phyloP scores from a whole-genome alignment of 768 basidiomycete species.

The Tephrocybe sp. region DNA sequence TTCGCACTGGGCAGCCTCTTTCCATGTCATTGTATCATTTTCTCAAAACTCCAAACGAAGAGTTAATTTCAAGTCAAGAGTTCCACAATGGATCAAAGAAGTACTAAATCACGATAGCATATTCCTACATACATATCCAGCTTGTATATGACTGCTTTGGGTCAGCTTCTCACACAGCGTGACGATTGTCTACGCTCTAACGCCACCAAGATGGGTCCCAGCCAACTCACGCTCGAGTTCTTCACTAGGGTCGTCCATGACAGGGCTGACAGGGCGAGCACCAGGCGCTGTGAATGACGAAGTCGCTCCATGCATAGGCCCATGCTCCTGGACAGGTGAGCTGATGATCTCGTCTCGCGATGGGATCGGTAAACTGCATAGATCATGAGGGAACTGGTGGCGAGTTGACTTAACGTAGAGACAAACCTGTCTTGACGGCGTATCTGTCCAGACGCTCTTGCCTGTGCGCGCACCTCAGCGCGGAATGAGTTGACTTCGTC shows the following conservation, averaged over 20 bases:
- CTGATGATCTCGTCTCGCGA: slow-evolving; percentile 78
- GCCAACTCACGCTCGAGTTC: slow-evolving; percentile 88
- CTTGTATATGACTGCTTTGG: background rate
- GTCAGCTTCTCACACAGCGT: too few relatives aligned
- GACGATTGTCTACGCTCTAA: slow-evolving; percentile 23
- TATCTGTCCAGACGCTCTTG: slow-evolving; percentile 68
- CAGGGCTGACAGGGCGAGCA: slow-evolving; percentile 58
- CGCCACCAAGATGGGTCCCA: slow-evolving; percentile 53
- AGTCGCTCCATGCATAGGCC: slow-evolving; percentile 62
- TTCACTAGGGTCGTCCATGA: slow-evolving; percentile 84
- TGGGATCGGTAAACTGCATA: slow-evolving; percentile 71
- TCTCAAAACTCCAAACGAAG: too few relatives aligned
- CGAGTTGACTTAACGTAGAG: background rate
- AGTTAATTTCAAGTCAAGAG: too few relatives aligned
- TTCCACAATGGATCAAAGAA: background rate
- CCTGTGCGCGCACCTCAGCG: slow-evolving; percentile 84
- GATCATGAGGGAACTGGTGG: slow-evolving; percentile 1
- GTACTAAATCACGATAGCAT: background rate
- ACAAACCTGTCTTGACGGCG: slow-evolving; percentile 75
- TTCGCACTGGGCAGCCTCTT: background rate
- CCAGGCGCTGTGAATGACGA: slow-evolving; percentile 59
- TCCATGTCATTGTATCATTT: background rate
- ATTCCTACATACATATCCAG: slow-evolving; percentile 1
- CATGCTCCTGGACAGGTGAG: slow-evolving; percentile 71
- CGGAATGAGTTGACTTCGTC: slow-evolving; percentile 91